Percentiles rank a stretch among this genome's conserved stretches.
phyloP scores from a whole-genome alignment of 768 basidiomycete species.

The Podaxis sp. region DNA sequence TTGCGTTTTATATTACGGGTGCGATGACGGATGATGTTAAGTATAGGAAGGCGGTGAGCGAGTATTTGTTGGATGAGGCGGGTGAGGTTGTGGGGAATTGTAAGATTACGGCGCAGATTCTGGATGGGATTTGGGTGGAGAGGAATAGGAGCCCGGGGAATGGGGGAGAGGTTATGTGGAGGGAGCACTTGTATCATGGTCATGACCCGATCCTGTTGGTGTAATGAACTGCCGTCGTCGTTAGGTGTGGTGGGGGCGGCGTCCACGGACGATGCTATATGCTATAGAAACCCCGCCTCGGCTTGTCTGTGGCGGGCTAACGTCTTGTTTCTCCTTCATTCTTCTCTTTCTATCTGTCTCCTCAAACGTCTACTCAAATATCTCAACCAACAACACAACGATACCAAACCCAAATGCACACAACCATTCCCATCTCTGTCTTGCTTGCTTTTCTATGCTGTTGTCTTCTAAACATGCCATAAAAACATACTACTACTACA shows the following conservation, averaged over 20 bases:
- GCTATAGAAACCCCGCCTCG: not conserved
- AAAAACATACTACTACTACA: not conserved
- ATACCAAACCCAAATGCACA: not conserved
- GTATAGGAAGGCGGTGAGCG: slow-evolving; percentile 43
- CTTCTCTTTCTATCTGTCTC: not conserved
- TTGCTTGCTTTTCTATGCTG: not conserved
- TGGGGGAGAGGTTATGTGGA: slow-evolving; percentile 38
- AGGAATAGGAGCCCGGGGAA: slow-evolving; percentile 24
- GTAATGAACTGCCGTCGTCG: slow-evolving; percentile 17
- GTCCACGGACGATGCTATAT: not conserved
- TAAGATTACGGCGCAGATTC: slow-evolving; percentile 48
- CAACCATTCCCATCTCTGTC: not conserved
- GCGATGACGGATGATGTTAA: slow-evolving; percentile 55
- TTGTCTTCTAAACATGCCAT: not conserved
- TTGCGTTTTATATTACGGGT: slow-evolving; percentile 73
- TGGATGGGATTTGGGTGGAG: slow-evolving; percentile 58
- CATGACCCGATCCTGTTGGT: slow-evolving; percentile 48
- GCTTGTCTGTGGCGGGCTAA: not conserved
- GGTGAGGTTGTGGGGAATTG: slow-evolving; percentile 65
- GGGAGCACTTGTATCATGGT: slow-evolving; percentile 57
- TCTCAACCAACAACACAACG: not conserved
- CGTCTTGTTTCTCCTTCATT: not conserved
- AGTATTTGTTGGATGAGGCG: slow-evolving; percentile 48
- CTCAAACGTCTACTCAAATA: not conserved
- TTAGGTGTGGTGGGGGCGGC: not conserved